phyloP scores from a whole-genome alignment of 2,329 filamentous ascomycete genomes.

The Penicillium glabrum region DNA sequence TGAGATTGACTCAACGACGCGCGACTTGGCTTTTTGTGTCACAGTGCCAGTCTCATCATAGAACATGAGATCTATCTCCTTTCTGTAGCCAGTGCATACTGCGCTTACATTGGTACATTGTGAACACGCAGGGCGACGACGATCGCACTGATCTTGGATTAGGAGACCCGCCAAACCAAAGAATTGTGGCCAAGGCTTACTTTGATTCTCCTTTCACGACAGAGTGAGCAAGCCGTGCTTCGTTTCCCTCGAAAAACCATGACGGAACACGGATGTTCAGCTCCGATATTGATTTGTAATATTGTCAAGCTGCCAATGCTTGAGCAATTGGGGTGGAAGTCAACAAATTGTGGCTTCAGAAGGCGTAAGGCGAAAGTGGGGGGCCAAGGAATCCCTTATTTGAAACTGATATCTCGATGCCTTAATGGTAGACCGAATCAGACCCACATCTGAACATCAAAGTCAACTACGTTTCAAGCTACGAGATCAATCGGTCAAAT shows the following conservation, averaged over 20 bases:
- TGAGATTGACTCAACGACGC: background rate
- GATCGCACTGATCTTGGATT: slow-evolving; percentile 1
- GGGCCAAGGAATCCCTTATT: background rate
- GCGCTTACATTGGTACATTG: slow-evolving; percentile 1
- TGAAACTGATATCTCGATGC: background rate
- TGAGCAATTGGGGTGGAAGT: no score
- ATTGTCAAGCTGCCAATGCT: no score
- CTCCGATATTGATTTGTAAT: background rate
- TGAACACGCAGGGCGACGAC: background rate
- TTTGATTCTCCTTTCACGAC: background rate
- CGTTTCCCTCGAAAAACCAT: background rate
- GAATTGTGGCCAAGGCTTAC: background rate
- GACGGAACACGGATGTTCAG: background rate
- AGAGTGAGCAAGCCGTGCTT: background rate
- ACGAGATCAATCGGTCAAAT: no score
- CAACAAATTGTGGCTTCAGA: no score
- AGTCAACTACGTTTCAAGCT: no score
- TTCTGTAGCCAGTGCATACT: slow-evolving; percentile 1
- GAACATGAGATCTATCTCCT: slow-evolving; percentile 3
- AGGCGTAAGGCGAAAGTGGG: background rate
- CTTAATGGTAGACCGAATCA: background rate
- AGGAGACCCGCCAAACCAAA: background rate
- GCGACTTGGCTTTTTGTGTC: background rate
- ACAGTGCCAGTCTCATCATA: background rate
- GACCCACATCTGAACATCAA: no score